These are phyloP conservation scores for Scutellaria baicalensis DNA, from an alignment of 257 asterid species.

Conservation along the genomic window DNA sequence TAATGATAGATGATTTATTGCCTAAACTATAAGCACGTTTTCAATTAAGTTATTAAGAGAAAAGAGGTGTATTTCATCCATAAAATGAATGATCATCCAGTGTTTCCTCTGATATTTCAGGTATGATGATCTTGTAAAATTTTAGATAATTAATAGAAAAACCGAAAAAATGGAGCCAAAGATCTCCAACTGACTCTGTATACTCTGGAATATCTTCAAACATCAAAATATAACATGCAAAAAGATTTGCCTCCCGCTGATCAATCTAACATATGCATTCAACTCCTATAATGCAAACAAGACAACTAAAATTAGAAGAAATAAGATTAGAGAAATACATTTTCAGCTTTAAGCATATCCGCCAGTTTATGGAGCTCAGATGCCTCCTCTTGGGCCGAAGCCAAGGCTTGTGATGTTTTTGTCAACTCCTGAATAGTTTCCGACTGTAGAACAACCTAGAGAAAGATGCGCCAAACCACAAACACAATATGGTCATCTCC, in stretches of 20 bases:
- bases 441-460: constrained; percentile 79
- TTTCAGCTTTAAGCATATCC: constrained; percentile 47
- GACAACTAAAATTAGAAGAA: neutral
- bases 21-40: neutral
- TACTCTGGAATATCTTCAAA: neutral
- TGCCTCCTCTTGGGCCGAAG: constrained; percentile 57
- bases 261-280: neutral
- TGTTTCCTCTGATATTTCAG: neutral
- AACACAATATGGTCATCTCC: neutral
- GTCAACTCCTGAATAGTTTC: constrained; percentile 95
- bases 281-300: neutral
- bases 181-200: neutral
- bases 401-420: constrained; percentile 75
- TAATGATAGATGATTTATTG: too few species aligned
- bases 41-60: neutral
- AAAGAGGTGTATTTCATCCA: neutral
- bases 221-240: neutral
- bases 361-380: constrained; percentile 64
- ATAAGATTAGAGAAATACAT: constrained; percentile 19
- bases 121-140: neutral
- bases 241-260: neutral
- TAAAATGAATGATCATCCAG: too few species aligned
- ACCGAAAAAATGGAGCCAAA: neutral
- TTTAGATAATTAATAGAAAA: neutral
- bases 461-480: neutral